These are phyloP conservation scores for Endoconidiophora laricicola DNA, from an alignment of 2,329 filamentous ascomycete genomes.

Conservation along the genomic window DNA sequence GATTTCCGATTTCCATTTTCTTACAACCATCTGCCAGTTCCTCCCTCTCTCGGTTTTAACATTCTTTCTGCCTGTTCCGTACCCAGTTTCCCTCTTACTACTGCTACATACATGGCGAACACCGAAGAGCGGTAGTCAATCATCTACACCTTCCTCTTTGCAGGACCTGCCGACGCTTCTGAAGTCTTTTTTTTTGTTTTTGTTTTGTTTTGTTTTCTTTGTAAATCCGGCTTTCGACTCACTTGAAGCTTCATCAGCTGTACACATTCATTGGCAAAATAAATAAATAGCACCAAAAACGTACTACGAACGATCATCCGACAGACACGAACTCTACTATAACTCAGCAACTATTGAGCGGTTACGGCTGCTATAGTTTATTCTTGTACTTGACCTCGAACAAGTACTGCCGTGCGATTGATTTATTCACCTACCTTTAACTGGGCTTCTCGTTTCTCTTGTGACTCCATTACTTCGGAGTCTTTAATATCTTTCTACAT, in stretches of 20 bases:
- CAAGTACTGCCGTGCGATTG: too few relatives aligned
- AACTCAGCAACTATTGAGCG: too few relatives aligned
- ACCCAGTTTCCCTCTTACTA: background rate
- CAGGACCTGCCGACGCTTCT: conserved; percentile 1
- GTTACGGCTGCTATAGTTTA: too few relatives aligned
- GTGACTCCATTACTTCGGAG: conserved; percentile 13
- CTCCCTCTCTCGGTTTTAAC: background rate
- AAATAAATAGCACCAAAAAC: too few relatives aligned
- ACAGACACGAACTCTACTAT: too few relatives aligned
- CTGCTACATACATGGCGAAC: conserved; percentile 5
- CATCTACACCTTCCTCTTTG: conserved; percentile 2
- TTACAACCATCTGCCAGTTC: background rate
- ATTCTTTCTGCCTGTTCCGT: background rate
- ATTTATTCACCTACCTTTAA: background rate
- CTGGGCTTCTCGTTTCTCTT: conserved; percentile 11
- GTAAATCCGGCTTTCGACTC: background rate
- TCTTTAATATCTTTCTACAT: conserved; percentile 11
- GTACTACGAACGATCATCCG: too few relatives aligned
- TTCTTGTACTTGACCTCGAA: too few relatives aligned
- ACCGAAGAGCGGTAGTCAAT: conserved; percentile 3
- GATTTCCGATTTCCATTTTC: conserved; percentile 1
- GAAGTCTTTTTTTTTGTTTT: background rate
- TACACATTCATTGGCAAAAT: too few relatives aligned
- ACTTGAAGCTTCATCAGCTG: too few relatives aligned
- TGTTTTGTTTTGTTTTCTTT: conserved; percentile 11